These are phyloP conservation scores for Sporopachydermia cereana DNA, from an alignment of 1,139 yeast genomes.

Conservation along the genomic window DNA sequence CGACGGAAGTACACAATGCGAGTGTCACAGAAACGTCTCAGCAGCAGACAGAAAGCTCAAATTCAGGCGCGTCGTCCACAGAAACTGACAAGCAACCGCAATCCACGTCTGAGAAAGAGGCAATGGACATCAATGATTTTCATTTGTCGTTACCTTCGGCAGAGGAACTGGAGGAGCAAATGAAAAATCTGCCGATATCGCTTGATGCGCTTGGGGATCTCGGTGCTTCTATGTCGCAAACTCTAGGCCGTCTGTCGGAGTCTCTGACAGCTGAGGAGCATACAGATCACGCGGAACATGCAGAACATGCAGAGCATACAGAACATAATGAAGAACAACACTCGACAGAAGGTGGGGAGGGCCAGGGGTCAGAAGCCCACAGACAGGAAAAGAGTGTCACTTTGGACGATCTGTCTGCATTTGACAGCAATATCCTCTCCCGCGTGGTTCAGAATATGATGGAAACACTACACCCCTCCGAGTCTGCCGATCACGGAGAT, in stretches of 20 bases:
- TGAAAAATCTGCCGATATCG: constrained; percentile 4
- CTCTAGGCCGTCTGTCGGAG: not conserved
- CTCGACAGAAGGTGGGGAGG: not conserved
- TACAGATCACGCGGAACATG: not conserved
- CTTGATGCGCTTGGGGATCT: constrained; percentile 3
- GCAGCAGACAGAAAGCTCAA: not conserved
- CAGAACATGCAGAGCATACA: not conserved
- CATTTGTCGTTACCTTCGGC: constrained; percentile 1
- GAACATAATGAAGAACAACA: not conserved
- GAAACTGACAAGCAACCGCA: not conserved
- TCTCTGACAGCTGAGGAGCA: not conserved
- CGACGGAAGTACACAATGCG: not conserved
- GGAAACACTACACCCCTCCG: not conserved
- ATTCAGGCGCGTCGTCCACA: not conserved
- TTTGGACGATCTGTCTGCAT: not conserved
- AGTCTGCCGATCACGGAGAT: not conserved
- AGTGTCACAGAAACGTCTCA: not conserved
- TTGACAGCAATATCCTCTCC: not conserved
- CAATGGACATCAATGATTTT: not conserved
- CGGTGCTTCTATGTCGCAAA: constrained; percentile 4
- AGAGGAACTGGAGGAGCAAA: constrained; percentile 4
- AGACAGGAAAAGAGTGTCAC: not conserved
- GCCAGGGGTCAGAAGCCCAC: not conserved
- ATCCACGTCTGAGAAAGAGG: not conserved
- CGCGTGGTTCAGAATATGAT: constrained; percentile 1